phyloP scores from a whole-genome alignment of 768 basidiomycete species.

The Gymnopilus junonius region DNA sequence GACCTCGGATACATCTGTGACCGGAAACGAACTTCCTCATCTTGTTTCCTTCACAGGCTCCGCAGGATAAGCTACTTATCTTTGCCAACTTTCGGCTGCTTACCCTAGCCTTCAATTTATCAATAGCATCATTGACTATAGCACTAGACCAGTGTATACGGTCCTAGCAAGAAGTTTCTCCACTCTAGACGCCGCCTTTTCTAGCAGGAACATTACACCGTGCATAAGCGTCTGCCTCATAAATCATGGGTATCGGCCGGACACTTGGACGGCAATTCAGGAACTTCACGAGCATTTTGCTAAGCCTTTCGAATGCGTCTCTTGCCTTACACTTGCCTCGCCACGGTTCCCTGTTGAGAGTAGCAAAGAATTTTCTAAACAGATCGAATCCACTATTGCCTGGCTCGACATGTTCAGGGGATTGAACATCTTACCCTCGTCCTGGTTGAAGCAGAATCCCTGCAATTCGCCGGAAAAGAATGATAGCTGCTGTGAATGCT shows the following conservation, averaged over 20 bases:
- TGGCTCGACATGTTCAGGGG: neutral
- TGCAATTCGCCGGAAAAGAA: neutral
- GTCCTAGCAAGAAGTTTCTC: neutral
- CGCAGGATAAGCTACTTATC: neutral
- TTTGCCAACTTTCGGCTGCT: neutral
- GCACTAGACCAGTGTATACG: neutral
- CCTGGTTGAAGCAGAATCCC: neutral
- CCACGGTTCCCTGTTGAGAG: neutral
- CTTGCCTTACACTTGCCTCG: neutral
- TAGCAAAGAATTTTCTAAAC: neutral
- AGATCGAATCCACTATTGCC: neutral
- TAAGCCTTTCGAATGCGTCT: neutral
- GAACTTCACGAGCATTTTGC: neutral
- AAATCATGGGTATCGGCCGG: neutral
- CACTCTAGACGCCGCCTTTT: neutral
- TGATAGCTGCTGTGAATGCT: neutral
- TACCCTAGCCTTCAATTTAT: constrained; percentile 2
- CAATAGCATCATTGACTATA: constrained; percentile 5
- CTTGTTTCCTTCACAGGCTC: constrained; percentile 5
- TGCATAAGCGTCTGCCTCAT: neutral
- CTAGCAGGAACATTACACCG: neutral
- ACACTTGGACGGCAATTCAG: neutral
- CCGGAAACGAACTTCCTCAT: neutral
- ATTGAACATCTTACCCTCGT: neutral
- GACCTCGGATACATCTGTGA: neutral